Conservation (phyloP, 495 filamentous ascomycete species). For the Tuber aestivum region DNA sequence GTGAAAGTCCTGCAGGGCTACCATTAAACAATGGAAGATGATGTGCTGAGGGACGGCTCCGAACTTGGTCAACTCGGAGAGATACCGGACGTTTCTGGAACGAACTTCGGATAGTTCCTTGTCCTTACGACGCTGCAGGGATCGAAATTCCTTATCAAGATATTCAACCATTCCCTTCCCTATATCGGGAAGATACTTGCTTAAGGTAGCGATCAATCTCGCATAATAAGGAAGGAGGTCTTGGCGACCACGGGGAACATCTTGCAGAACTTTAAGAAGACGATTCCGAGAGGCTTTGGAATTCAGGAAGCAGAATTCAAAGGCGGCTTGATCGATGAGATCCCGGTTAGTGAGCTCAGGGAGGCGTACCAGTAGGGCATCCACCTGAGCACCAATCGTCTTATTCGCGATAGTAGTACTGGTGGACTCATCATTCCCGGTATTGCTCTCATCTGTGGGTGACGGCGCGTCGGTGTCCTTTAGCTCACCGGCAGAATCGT, state of each 20-base stretch:
- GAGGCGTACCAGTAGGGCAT: slow-evolving; percentile 78
- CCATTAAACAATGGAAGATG: slow-evolving; percentile 97
- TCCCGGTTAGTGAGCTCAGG: slow-evolving; percentile 89
- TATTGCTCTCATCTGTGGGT: slow-evolving; percentile 51
- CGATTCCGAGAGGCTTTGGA: slow-evolving; percentile 96
- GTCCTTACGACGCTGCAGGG: slow-evolving; percentile 93
- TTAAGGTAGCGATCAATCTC: slow-evolving; percentile 86
- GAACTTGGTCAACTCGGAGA: slow-evolving; percentile 96
- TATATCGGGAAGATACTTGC: slow-evolving; percentile 87
- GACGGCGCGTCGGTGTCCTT: slow-evolving; percentile 42
- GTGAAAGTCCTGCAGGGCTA: slow-evolving; percentile 95
- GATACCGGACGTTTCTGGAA: slow-evolving; percentile 89
- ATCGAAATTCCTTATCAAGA: slow-evolving; percentile 94
- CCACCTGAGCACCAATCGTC: slow-evolving; percentile 93
- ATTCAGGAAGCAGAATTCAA: slow-evolving; percentile 97
- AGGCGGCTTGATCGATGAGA: slow-evolving; percentile 78
- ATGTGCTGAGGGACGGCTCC: slow-evolving; percentile 97
- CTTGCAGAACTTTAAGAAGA: slow-evolving; percentile 84
- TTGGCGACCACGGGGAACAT: slow-evolving; percentile 85
- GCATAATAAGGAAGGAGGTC: slow-evolving; percentile 90
- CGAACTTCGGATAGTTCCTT: slow-evolving; percentile 95
- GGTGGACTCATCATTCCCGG: slow-evolving; percentile 64
- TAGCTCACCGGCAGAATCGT: slow-evolving; percentile 18
- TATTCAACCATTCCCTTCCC: slow-evolving; percentile 87
- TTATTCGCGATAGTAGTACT: slow-evolving; percentile 95